Evolutionary conservation across 2,329 filamentous ascomycete species (phyloP), one percentile per base, ranked within the genome.

Genomic region (Tolypocladium amazonense): DNA sequence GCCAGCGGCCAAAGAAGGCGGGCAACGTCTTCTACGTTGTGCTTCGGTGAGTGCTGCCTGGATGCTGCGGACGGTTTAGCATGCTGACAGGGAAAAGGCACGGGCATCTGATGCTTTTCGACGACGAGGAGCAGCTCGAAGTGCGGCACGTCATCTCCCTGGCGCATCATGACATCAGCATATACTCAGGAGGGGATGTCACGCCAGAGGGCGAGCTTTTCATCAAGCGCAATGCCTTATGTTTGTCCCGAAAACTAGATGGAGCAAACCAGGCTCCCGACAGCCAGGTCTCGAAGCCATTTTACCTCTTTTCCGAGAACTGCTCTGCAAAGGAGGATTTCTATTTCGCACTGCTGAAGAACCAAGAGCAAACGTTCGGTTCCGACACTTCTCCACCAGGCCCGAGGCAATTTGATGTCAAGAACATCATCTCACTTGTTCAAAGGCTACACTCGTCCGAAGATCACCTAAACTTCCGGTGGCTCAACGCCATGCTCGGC

Each of bases 251-350:
- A 65, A 88, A 83, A 67, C 71, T 75, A 39, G 79, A 81, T 38
- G 77, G 77, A 33, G 75, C 77, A 33, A 84, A 87, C 20, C 66
- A 80, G 35, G 76, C 80, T 3, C 80, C 83, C 4, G 84, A 87
- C 63, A 76, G 72, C 43, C 79, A 78, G 39, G 69, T 82, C 3
- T 87, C 90, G 8, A 92, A 90, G 65, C 92, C 94, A 0, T 97
- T 97, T 75, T 97, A 87, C 69, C 79, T 99, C 5, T 99, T 97
- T 73, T 95, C 90, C 0, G 92, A 97, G 65, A 96, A 95, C 68
- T 90, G 90, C 71, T 96, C 92, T 0, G 91, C 94, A 55, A 99
- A 99, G 73, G 94, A 99, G 73, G 94, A 99, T 71, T 97, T 99
- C 74, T 99, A 99, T 72, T 93, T 96, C 73, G 89, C 93, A 15